Conservation (phyloP, 1,139 yeast species). For the Geotrichum macrosporum region DNA sequence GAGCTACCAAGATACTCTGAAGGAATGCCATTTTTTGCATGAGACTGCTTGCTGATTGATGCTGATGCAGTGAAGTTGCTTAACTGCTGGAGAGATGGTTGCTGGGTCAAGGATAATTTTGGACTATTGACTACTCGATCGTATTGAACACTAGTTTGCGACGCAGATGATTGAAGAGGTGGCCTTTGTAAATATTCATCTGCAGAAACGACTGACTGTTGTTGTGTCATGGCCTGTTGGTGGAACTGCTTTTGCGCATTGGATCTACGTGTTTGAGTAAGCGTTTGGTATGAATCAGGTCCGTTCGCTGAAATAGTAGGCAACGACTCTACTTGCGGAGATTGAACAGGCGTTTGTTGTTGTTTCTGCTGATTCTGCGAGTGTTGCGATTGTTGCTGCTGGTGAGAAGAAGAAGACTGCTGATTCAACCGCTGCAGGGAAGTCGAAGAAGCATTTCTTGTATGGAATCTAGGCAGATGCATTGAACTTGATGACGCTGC, state of each 20-base stretch:
- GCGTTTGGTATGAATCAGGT: conserved; percentile 17
- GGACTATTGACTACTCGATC: no score
- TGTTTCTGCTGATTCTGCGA: conserved; percentile 20
- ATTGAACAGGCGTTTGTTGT: conserved; percentile 10
- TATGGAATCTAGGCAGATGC: conserved; percentile 28
- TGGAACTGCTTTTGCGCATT: conserved; percentile 19
- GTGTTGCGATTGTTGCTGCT: background rate
- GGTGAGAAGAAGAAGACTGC: background rate
- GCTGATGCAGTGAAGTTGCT: no score
- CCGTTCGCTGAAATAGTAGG: conserved; percentile 4
- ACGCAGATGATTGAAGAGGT: background rate
- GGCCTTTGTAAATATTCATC: background rate
- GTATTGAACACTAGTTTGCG: no score
- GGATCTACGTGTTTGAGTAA: conserved; percentile 19
- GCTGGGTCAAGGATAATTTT: no score
- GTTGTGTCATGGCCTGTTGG: conserved; percentile 18
- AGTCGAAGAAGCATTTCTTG: conserved; percentile 30
- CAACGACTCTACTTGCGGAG: conserved; percentile 1
- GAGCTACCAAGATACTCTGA: no score
- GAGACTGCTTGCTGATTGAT: no score
- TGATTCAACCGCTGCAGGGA: conserved; percentile 20
- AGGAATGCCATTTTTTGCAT: no score
- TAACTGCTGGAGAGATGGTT: no score
- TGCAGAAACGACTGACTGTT: conserved; percentile 20
- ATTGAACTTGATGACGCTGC: conserved; percentile 18